Percentiles rank a stretch among this genome's conserved stretches.
Evolutionary conservation across 306 rosid genomes (phyloP).

Genomic region (Castanea mollissima): DNA sequence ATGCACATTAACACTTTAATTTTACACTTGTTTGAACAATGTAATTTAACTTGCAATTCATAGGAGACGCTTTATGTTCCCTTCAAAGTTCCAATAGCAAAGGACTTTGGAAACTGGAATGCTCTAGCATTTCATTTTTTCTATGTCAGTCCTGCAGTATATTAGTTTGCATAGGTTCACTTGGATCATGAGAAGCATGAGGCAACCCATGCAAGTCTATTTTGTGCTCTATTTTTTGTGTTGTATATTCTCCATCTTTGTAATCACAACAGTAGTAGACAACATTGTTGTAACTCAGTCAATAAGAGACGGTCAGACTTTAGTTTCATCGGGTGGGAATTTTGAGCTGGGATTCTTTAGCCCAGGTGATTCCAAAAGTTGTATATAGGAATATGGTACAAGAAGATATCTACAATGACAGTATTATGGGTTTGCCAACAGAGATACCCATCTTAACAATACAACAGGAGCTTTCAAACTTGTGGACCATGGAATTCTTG

Average conservation of each 20-base stretch:
- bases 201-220: conserved; percentile 1
- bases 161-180: not conserved
- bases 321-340: conserved; percentile 36
- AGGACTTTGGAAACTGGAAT: too few species aligned
- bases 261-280: conserved; percentile 26
- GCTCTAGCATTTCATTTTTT: not conserved
- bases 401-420: conserved; percentile 25
- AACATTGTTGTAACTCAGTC: conserved; percentile 28
- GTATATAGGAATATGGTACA: conserved; percentile 59
- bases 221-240: not conserved
- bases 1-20: too few species aligned
- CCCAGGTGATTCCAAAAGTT: conserved; percentile 36
- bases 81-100: too few species aligned
- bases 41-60: too few species aligned
- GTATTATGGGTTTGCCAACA: conserved; percentile 66
- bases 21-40: too few species aligned
- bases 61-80: too few species aligned
- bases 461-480: conserved; percentile 31
- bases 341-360: conserved; percentile 60
- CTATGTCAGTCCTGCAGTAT: not conserved
- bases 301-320: conserved; percentile 30
- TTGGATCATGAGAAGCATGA: too few species aligned
- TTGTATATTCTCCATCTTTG: not conserved
- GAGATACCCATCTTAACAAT: conserved; percentile 26
- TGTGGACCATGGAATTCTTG: conserved; percentile 28